Evolutionary conservation across 2,329 filamentous ascomycete genomes (phyloP).

Genomic region (Stemphylium beticola): DNA sequence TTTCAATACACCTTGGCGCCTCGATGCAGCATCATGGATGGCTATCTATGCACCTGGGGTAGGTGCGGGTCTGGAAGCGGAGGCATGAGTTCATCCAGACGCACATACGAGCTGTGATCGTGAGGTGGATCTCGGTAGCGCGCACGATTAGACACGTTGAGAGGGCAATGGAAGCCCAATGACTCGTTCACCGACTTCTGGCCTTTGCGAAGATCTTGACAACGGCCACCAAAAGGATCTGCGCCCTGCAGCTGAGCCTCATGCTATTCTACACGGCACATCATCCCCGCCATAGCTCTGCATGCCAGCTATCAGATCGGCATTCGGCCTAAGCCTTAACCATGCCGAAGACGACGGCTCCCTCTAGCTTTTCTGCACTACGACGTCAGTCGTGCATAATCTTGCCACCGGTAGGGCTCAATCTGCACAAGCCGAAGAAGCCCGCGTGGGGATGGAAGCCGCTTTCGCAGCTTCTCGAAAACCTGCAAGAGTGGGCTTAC

Average conservation of each 20-base stretch:
- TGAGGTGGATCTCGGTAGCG: neutral
- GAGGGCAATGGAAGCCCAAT: neutral
- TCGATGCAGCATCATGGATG: neutral
- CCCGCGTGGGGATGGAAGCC: too few relatives aligned
- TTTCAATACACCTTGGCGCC: neutral
- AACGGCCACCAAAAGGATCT: conserved; percentile 19
- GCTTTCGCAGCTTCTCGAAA: too few relatives aligned
- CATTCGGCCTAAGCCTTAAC: conserved; percentile 1
- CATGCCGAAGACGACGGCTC: conserved; percentile 4
- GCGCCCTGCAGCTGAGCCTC: conserved; percentile 12
- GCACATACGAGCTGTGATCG: neutral
- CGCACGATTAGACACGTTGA: neutral
- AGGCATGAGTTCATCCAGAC: neutral
- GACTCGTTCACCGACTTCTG: conserved; percentile 18
- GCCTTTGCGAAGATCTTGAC: conserved; percentile 1
- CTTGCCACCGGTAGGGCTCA: conserved; percentile 7
- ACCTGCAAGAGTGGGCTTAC: too few relatives aligned
- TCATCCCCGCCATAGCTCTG: conserved; percentile 12
- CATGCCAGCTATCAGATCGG: conserved; percentile 9
- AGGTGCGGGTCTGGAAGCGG: conserved; percentile 1
- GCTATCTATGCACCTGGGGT: conserved; percentile 7
- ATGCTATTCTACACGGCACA: conserved; percentile 10
- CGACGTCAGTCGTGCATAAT: conserved; percentile 4
- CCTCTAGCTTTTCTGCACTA: conserved; percentile 5
- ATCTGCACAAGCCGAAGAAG: conserved; percentile 7